Conservation (phyloP, 140 eudicot genomes). For the Anethum foeniculum region DNA sequence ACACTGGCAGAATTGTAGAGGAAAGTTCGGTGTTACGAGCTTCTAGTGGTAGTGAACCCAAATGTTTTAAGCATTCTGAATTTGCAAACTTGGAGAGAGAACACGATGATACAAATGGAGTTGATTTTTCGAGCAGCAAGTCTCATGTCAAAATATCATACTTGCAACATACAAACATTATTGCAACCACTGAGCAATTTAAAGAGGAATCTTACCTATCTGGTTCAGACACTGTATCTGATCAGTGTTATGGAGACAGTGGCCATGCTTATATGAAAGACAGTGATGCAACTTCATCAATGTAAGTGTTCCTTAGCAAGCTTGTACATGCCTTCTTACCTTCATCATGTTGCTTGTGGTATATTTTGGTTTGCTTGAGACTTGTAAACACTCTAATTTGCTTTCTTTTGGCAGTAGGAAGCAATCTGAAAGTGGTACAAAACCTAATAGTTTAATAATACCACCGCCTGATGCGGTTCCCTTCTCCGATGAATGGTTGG, state of each 20-base stretch:
- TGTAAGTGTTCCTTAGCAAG: constrained; percentile 32
- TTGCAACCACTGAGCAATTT: background rate
- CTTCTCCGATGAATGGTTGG: constrained; percentile 96
- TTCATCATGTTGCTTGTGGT: constrained; percentile 8
- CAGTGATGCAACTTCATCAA: constrained; percentile 22
- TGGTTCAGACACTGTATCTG: background rate
- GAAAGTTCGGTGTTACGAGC: background rate
- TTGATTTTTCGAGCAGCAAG: background rate
- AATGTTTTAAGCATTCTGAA: background rate
- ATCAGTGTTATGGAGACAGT: background rate
- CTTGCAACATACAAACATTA: background rate
- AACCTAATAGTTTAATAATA: constrained; percentile 21
- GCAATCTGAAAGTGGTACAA: constrained; percentile 29
- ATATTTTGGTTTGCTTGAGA: constrained; percentile 2
- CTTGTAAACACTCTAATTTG: constrained; percentile 9
- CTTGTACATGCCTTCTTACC: constrained; percentile 5
- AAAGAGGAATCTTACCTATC: background rate
- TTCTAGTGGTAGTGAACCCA: background rate
- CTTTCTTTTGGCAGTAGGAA: constrained; percentile 32
- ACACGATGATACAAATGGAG: background rate
- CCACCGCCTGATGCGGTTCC: constrained; percentile 70
- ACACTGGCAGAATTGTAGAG: background rate
- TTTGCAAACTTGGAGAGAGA: background rate
- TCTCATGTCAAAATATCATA: background rate
- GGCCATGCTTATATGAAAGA: constrained; percentile 3